Conservation (phyloP, 768 basidiomycete genomes). For the Boletus rufocinnamomeus region DNA sequence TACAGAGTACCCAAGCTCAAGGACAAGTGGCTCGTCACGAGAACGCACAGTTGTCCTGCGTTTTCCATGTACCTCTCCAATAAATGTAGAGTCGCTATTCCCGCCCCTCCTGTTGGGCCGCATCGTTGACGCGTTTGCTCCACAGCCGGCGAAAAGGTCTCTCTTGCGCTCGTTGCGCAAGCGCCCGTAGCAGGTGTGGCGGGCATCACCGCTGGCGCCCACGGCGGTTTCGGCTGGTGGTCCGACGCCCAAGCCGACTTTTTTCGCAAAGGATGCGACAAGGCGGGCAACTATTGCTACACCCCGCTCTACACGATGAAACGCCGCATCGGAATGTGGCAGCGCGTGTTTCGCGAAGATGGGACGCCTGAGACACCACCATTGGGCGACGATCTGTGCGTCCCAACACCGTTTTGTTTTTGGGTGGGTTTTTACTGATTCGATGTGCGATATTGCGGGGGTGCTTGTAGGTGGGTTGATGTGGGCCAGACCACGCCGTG, state of each 20-base stretch:
- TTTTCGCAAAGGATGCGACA: conserved; percentile 27
- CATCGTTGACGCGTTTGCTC: background rate
- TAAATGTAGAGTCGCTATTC: conserved; percentile 13
- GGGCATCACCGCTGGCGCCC: conserved; percentile 17
- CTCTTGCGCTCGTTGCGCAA: conserved; percentile 23
- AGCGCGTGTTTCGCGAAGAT: too few relatives aligned
- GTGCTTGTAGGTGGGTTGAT: conserved; percentile 27
- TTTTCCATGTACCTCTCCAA: conserved; percentile 37
- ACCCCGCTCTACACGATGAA: conserved; percentile 34
- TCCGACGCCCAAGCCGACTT: conserved; percentile 21
- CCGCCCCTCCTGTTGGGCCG: background rate
- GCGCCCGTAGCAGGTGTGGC: conserved; percentile 12
- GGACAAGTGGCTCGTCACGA: conserved; percentile 38
- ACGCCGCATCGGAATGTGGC: background rate
- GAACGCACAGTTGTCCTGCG: conserved; percentile 34
- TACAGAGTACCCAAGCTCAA: conserved; percentile 26
- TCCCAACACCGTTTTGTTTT: too few relatives aligned
- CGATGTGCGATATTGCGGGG: too few relatives aligned
- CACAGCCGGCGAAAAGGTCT: conserved; percentile 27
- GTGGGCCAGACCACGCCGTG: conserved; percentile 19
- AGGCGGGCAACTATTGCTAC: conserved; percentile 22
- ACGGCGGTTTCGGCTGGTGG: conserved; percentile 23
- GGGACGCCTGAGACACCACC: too few relatives aligned
- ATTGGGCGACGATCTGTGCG: too few relatives aligned
- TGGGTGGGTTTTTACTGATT: background rate